phyloP scores from a whole-genome alignment of 2,329 filamentous ascomycete genomes.

The Cytospora piceicola region DNA sequence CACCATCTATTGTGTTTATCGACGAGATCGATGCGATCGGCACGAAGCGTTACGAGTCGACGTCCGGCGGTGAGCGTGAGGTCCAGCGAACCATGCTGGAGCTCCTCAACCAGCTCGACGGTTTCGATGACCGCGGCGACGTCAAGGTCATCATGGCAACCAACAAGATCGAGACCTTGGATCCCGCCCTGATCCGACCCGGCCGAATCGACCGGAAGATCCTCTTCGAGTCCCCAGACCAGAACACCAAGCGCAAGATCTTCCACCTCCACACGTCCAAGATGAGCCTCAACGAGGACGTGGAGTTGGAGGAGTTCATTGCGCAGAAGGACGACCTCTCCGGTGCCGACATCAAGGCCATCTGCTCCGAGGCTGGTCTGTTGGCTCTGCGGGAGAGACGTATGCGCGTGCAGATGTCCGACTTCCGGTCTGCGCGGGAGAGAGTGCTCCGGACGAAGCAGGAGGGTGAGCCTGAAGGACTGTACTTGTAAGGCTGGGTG shows the following conservation, averaged over 20 bases:
- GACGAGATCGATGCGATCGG: slow-evolving; percentile 99
- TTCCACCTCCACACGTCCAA: slow-evolving; percentile 98
- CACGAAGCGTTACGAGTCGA: slow-evolving; percentile 97
- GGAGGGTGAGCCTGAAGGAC: slow-evolving; percentile 94
- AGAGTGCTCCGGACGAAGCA: slow-evolving; percentile 97
- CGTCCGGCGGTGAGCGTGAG: slow-evolving; percentile 94
- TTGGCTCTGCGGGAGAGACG: slow-evolving; percentile 91
- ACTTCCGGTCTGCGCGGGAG: slow-evolving; percentile 91
- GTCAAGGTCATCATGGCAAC: slow-evolving; percentile 99
- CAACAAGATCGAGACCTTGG: slow-evolving; percentile 98
- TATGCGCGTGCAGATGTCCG: slow-evolving; percentile 99
- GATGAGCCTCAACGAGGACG: slow-evolving; percentile 94
- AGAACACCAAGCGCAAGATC: slow-evolving; percentile 97
- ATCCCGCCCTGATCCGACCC: slow-evolving; percentile 93
- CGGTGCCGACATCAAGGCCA: slow-evolving; percentile 97
- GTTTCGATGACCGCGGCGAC: slow-evolving; percentile 97
- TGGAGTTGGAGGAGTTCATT: slow-evolving; percentile 99
- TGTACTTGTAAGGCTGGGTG: slow-evolving; percentile 86
- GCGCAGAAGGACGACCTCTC: slow-evolving; percentile 97
- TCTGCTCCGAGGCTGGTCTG: slow-evolving; percentile 95
- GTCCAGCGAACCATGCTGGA: slow-evolving; percentile 99
- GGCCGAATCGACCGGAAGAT: slow-evolving; percentile 99
- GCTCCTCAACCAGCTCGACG: slow-evolving; percentile 95
- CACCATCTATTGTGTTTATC: slow-evolving; percentile 97
- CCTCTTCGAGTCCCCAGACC: slow-evolving; percentile 68